Evolutionary conservation across 805 yeast species (phyloP).

Genomic region (Schwanniomyces occidentalis): DNA sequence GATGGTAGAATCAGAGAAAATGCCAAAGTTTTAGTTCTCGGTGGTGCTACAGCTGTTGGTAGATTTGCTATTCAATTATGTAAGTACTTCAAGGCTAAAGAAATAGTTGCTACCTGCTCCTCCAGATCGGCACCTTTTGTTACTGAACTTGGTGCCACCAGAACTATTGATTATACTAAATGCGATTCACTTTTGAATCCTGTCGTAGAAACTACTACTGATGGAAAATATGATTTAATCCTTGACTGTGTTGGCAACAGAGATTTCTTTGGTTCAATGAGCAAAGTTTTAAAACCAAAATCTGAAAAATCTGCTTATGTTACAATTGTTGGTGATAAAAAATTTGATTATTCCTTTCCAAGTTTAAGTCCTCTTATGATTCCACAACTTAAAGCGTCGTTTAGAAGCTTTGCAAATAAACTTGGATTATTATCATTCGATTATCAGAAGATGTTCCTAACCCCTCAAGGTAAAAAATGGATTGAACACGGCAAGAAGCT

Average conservation of each 20-base stretch:
- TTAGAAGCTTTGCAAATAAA: not conserved
- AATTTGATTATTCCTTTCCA: slow-evolving; percentile 29
- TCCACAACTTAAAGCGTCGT: not conserved
- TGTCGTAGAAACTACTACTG: slow-evolving; percentile 34
- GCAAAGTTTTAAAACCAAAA: slow-evolving; percentile 46
- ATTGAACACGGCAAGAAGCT: slow-evolving; percentile 33
- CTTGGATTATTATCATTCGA: too few relatives aligned
- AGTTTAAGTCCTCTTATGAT: not conserved
- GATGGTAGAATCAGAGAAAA: slow-evolving; percentile 34
- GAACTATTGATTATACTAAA: slow-evolving; percentile 56
- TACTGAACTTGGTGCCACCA: slow-evolving; percentile 55
- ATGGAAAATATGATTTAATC: slow-evolving; percentile 55
- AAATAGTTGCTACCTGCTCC: slow-evolving; percentile 60
- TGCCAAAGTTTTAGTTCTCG: slow-evolving; percentile 60
- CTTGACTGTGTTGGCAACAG: slow-evolving; percentile 66
- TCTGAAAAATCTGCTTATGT: slow-evolving; percentile 49
- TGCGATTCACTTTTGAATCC: slow-evolving; percentile 32
- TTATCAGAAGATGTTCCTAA: slow-evolving; percentile 18
- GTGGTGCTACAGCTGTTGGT: slow-evolving; percentile 77
- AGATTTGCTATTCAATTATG: slow-evolving; percentile 55
- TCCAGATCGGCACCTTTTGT: slow-evolving; percentile 46
- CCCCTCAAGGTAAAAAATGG: slow-evolving; percentile 13
- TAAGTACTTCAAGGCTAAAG: slow-evolving; percentile 42
- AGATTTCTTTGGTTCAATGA: slow-evolving; percentile 46
- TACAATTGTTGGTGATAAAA: slow-evolving; percentile 58